Conservation (phyloP, 805 yeast genomes). For the Hanseniaspora lachancei region DNA sequence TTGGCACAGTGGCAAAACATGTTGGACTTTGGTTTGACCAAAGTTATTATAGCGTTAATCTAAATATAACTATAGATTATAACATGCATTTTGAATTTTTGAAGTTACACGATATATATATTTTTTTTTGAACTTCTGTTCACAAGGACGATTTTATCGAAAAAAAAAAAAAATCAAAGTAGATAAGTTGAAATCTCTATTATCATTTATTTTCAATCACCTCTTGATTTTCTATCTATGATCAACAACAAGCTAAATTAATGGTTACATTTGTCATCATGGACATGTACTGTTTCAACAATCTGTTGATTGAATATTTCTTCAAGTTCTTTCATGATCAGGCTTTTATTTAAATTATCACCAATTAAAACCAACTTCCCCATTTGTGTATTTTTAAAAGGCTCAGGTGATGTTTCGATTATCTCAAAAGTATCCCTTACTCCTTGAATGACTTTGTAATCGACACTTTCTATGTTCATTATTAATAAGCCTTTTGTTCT, state of each 20-base stretch:
- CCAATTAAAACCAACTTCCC: constrained; percentile 70
- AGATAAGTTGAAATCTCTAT: not conserved
- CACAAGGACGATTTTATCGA: not conserved
- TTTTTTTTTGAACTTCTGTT: too few relatives aligned
- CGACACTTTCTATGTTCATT: constrained; percentile 17
- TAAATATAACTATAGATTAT: too few relatives aligned
- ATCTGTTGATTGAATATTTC: not conserved
- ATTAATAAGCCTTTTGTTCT: constrained; percentile 68
- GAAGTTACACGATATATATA: too few relatives aligned
- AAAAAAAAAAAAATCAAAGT: not conserved
- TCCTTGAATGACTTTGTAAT: constrained; percentile 65
- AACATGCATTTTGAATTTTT: too few relatives aligned
- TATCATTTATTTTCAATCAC: not conserved
- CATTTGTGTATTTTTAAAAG: constrained; percentile 24
- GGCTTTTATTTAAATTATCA: constrained; percentile 36
- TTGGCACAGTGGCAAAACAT: not conserved
- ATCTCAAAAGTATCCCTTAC: constrained; percentile 87
- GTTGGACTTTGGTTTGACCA: not conserved
- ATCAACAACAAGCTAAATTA: not conserved
- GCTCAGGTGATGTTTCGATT: constrained; percentile 30
- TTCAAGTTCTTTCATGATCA: constrained; percentile 22
- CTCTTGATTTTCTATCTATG: not conserved
- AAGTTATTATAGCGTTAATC: not conserved
- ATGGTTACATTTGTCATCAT: not conserved
- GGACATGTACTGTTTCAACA: not conserved